Conservation (phyloP, 257 asterid genomes). For the Petunia secreta region DNA sequence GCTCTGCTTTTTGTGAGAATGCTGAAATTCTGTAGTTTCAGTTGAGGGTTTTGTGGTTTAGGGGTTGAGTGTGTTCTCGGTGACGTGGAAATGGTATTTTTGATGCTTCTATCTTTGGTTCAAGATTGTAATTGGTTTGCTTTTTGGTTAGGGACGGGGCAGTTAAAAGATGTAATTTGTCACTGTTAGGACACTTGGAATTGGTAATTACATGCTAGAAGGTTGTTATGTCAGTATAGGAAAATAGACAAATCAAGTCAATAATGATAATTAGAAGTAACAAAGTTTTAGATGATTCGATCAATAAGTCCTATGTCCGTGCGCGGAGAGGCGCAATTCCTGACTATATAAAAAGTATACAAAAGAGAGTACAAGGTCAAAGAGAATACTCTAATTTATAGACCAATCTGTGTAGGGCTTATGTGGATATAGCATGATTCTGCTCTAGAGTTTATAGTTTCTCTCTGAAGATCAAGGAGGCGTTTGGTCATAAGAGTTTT, state of each 20-base stretch:
- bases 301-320: too few species aligned
- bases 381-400: too few species aligned
- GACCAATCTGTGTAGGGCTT: too few species aligned
- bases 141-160: neutral
- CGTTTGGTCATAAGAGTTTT: too few species aligned
- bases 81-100: constrained; percentile 14
- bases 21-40: constrained; percentile 1
- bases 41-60: neutral
- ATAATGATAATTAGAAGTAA: too few species aligned
- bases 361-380: too few species aligned
- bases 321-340: too few species aligned
- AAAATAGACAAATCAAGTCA: too few species aligned
- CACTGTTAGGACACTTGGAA: neutral
- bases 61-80: neutral
- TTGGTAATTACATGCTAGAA: constrained; percentile 11
- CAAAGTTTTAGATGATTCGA: too few species aligned
- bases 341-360: too few species aligned
- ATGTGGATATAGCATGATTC: too few species aligned
- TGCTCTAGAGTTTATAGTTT: neutral
- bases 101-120: neutral
- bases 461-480: neutral
- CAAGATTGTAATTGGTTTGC: constrained; percentile 8
- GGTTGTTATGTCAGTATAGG: neutral
- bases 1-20: neutral
- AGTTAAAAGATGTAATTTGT: neutral